Conservation (phyloP, 306 rosid species). For the Begonia loranthoides region DNA sequence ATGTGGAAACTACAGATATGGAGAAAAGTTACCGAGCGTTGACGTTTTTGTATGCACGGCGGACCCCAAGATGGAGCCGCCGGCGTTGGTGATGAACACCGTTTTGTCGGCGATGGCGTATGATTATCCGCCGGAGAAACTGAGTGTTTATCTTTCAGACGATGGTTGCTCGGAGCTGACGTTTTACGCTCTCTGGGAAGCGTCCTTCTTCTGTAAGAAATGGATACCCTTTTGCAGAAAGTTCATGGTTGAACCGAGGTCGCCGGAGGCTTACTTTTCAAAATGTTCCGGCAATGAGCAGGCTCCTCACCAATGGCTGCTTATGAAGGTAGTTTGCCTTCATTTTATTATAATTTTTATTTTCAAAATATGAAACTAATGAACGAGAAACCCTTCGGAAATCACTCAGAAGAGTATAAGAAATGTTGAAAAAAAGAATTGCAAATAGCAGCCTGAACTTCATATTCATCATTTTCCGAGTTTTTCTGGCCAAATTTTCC, state of each 20-base stretch:
- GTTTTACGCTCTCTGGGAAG: conserved; percentile 47
- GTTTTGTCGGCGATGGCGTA: conserved; percentile 39
- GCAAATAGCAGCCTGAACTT: background rate
- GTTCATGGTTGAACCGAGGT: conserved; percentile 40
- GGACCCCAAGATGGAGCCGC: conserved; percentile 59
- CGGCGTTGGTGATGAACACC: conserved; percentile 50
- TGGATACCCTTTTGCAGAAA: conserved; percentile 57
- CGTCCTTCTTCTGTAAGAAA: conserved; percentile 37
- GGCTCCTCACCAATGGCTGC: conserved; percentile 14
- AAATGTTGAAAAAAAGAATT: background rate
- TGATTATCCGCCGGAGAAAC: conserved; percentile 42
- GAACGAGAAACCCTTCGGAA: too few relatives aligned
- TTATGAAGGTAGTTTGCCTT: conserved; percentile 27
- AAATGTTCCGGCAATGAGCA: conserved; percentile 6
- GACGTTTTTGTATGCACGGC: conserved; percentile 74
- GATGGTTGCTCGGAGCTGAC: conserved; percentile 61
- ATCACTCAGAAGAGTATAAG: too few relatives aligned
- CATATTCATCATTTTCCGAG: background rate
- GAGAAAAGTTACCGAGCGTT: conserved; percentile 27
- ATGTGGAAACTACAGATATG: conserved; percentile 20
- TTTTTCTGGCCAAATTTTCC: background rate
- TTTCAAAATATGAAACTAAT: too few relatives aligned
- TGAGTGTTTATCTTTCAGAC: conserved; percentile 52
- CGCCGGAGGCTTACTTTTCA: conserved; percentile 43
- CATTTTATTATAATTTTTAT: background rate